These are phyloP conservation scores for Ministeria vibrans DNA, from an alignment of 78 protist genomes.

Conservation along the genomic window DNA sequence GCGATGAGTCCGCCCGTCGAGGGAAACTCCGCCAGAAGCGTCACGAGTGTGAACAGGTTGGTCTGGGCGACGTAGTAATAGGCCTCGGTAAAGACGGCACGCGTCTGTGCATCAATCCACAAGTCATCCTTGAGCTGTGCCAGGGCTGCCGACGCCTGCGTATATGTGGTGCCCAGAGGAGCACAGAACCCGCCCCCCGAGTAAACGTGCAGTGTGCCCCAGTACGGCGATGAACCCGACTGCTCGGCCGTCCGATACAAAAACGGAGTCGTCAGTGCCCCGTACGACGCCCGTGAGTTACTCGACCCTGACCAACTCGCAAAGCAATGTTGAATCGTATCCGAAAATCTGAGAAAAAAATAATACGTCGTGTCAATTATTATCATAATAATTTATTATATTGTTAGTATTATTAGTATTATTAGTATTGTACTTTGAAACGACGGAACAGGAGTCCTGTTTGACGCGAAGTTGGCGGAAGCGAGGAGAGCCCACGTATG, in stretches of 20 bases:
- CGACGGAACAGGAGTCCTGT: no score
- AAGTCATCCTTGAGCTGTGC: background rate
- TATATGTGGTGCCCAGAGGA: background rate
- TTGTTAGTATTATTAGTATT: no score
- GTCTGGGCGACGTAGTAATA: conserved; percentile 6
- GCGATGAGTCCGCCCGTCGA: conserved; percentile 18
- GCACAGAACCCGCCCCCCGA: background rate
- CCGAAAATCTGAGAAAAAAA: no score
- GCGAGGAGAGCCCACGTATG: no score
- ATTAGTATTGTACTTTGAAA: no score
- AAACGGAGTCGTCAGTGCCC: background rate
- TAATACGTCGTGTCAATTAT: no score
- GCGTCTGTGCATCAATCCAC: conserved; percentile 15
- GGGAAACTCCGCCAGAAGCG: conserved; percentile 10
- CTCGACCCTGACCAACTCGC: no score
- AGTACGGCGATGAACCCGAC: background rate
- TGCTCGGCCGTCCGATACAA: background rate
- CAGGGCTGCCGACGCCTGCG: background rate
- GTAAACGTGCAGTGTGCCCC: background rate
- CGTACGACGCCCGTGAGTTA: no score
- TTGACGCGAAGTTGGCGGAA: no score
- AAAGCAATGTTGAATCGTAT: no score
- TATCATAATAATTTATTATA: no score
- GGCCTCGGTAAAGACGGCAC: conserved; percentile 33
- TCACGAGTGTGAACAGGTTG: conserved; percentile 12